Evolutionary conservation across 129 eudicot species (phyloP), one percentile per base, ranked within the genome.

Genomic region (Pseudognaphalium luteoalbum): DNA sequence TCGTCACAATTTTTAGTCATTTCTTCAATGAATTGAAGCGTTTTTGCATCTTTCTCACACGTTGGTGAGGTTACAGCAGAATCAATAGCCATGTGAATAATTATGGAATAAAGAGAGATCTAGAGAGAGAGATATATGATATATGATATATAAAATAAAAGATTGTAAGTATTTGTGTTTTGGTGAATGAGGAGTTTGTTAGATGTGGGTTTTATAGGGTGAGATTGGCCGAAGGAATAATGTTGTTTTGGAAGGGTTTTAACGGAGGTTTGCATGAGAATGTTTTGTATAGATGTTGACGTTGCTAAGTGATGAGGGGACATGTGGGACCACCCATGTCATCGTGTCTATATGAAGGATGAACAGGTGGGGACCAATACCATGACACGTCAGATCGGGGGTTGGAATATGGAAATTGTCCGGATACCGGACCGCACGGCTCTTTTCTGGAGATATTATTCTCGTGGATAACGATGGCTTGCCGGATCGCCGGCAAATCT

Each of bases 401-500:
- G 29, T 78, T 39, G 72, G 78, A 56, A 60, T 62, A 42, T 66
- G 52, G 12, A 39, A 9, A 84, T 86, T 84, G 89, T 86, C 83
- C 66, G 84, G 64, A 81, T 17, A 6, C 66, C 80, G 79, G 83
- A 73, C 75, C 83, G 68, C 78, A 77, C 83, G 84, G 66, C 83
- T 83, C 85, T 82, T 81, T 76, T 75, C 74, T 74, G 71, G 77
- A 22, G 70, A 72, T 62, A 42, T 74, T 83, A 81, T 81, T 83
- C 66, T 84, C 71, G 58, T 54, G 77, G 88, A 88, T 75, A 84
- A 74, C 70, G 88, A 88, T 81, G 79, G 82, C 68, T 47, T 37
- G 93, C 90, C 90, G 87, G 84, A n/a, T n/a, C 94, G 88, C 62
- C 74, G 80, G 81, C 88, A 72, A 19, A 9, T 62, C 62, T 73